These are phyloP conservation scores for Phaeoacremonium minimum DNA, from an alignment of 2,329 filamentous ascomycete genomes.

Conservation along the genomic window DNA sequence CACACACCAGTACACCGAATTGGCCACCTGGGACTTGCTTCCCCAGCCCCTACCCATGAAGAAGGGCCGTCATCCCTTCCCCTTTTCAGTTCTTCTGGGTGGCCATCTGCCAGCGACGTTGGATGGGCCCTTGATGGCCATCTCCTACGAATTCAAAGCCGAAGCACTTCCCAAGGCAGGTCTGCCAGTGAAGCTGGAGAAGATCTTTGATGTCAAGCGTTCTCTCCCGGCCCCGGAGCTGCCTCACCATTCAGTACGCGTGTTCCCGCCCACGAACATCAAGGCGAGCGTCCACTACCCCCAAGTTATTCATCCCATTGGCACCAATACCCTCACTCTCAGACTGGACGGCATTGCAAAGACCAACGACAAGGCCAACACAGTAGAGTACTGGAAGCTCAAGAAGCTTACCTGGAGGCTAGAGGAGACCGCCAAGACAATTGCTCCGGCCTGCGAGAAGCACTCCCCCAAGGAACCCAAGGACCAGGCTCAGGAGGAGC, in stretches of 20 bases:
- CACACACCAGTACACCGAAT: constrained; percentile 62
- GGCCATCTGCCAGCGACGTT: constrained; percentile 84
- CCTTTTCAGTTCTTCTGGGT: constrained; percentile 82
- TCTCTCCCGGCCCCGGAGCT: constrained; percentile 69
- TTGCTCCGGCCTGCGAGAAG: constrained; percentile 75
- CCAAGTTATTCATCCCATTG: constrained; percentile 80
- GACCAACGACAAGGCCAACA: constrained; percentile 63
- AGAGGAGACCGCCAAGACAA: constrained; percentile 77
- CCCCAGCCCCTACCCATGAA: constrained; percentile 46
- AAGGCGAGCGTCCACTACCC: constrained; percentile 80
- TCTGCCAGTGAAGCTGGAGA: constrained; percentile 54
- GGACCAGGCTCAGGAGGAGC: constrained; percentile 33
- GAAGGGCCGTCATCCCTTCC: constrained; percentile 69
- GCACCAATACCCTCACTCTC: constrained; percentile 74
- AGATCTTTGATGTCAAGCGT: constrained; percentile 70
- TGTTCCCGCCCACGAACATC: constrained; percentile 95
- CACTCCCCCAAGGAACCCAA: constrained; percentile 53
- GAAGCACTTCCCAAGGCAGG: constrained; percentile 58
- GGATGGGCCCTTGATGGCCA: constrained; percentile 65
- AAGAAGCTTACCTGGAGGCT: constrained; percentile 91
- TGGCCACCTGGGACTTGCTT: constrained; percentile 78
- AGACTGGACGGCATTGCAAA: constrained; percentile 82
- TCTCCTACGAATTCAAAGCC: constrained; percentile 76
- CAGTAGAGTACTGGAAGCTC: constrained; percentile 77
- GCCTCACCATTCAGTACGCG: constrained; percentile 85